Evolutionary conservation across 2,329 filamentous ascomycete species (phyloP), one percentile per base, ranked within the genome.

Genomic region (Alternaria sp.): DNA sequence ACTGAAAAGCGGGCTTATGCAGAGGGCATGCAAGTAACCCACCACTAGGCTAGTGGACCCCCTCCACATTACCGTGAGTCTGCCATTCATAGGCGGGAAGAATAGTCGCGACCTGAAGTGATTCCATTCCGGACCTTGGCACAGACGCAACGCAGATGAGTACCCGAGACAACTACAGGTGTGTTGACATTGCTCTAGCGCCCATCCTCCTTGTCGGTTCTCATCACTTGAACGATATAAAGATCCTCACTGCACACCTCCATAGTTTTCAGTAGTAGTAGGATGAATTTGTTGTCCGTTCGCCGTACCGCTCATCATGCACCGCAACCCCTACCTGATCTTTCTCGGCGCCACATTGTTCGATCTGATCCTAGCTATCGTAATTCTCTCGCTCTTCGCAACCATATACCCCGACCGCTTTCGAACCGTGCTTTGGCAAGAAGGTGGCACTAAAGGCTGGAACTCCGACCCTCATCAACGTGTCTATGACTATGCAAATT

Each of bases 401-500:
- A 59, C 38, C 14, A 34, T 61, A 41, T 69, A 63, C 10, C 59
- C 59, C 9, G 57, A 59, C 50, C 51, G 34, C 18, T 63, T 48
- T 25, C 63, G 61, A 18, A 62, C 57, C 11, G 18, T 46, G 18
- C 36, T 66, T 12, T 67, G 63, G 66, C 53, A 55, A 32, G 57
- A 61, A 12, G 58, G 68, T 25, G 63, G 66, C 0, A 59, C n/a
- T 11, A 57, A 63, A 49, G 64, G 63, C 40, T 70, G 62, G 65
- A 67, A 68, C 18, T 71, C 68, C 2, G 61, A 66, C 49, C 65
- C 65, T n/a, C 56, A 57, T 14, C 60, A 62, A 27, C 65, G 65
- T 10, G 59, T 63, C 3, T 71, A 70, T 48, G 40, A 63, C 27
- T 62, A 62, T 36, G 69, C 69, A 32, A 72, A 70, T 14, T 62